Base-by-base conservation (phyloP, 1,139 yeast genomes). In the Geotrichum klebahnii region DNA sequence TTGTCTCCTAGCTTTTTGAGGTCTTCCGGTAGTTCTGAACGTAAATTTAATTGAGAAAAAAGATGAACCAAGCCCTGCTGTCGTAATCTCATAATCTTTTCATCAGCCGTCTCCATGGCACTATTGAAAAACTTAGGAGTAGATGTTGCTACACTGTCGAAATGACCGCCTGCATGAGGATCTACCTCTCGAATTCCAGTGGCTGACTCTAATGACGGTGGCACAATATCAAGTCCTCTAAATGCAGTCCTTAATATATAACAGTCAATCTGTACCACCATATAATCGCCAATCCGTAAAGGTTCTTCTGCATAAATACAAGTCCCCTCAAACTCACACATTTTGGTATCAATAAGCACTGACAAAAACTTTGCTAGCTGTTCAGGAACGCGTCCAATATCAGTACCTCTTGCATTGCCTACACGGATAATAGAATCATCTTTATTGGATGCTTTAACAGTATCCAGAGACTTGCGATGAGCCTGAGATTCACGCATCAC, bases 361-460 rank as follows among this genome's bases (percentile, higher is more conserved):
- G 83, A 76, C 9, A 89, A 64, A 6, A 83, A 75, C n/a, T 78
- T 68, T 0, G 95, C 88, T 34, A 81, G 69, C 47, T 81, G 85
- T 55, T 84, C 90, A 0, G 89, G 82, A 1, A 88, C 64, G 55
- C 96, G 75, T 0, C 95, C 97, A 34, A 90, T 73, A 62, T 87
- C 96, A 53, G 86, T 51, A n/a, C 69, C 70, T 3, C 53, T 46
- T 3, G 56, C 35, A 40, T 62, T 65, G 23, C 57, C 55, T 12
- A 71, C 59, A 1, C 72, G 64, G 17, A 70, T 70, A 34, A 68
- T 59, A 31, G 56, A 57, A 36, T 66, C 67, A 19, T 63, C 65
- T 16, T 57, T 61, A 22, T 41, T 42, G 17, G 46, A 43, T 20
- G 35, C 44, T 16, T 24, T 29, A 16, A 31, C 44, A 5, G 44